Evolutionary conservation across 2,329 filamentous ascomycete genomes (phyloP), one percentile per base, ranked within the genome.

Genomic region (Fusarium chlamydosporum): DNA sequence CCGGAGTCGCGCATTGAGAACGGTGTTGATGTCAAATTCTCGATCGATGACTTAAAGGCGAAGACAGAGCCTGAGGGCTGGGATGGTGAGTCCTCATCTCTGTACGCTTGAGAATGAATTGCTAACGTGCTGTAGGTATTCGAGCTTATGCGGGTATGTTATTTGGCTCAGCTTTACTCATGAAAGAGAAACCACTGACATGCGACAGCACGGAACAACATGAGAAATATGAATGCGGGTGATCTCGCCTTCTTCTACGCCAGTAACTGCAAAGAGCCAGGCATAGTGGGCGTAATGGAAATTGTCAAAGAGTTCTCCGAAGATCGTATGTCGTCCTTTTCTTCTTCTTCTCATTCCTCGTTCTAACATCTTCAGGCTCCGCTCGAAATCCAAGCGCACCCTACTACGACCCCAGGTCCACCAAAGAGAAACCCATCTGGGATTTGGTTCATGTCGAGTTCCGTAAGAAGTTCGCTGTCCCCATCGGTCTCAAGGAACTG

Each of bases 191-290:
- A 10, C 8, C 1, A 48, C 61, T 75, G 15, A 73, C 51, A 4
- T 31, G 1, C 4, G 0, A 4, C 4, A 79, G 95, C 95, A 8
- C 89, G 93, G 27, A 98, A 97, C 75, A 93, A 97, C 77, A 90
- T 99, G 81, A 88, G 92, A 31, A 88, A 89, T 10, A 99, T 99
- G 96, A 94, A 92, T 73, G 89, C 90, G 57, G 94, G 94, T 51
- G 96, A 99, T 76, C 84, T 94, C 33, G 94, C 94, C 27, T 98
- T 99, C 82, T 98, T 99, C 82, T 98, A 98, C 77, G 95, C 97
- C 80, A 97, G 92, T 46, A 97, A 96, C 74, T 96, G 92, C 80
- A 97, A 96, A 77, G 87, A 91, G 26, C 94, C 94, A 0, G 95
- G 92, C 4, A 93, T 98, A 47, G 93, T 91, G 2, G 94, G 94